phyloP scores from a whole-genome alignment of 179 eudicot genomes.

The Drosera spatulata region DNA sequence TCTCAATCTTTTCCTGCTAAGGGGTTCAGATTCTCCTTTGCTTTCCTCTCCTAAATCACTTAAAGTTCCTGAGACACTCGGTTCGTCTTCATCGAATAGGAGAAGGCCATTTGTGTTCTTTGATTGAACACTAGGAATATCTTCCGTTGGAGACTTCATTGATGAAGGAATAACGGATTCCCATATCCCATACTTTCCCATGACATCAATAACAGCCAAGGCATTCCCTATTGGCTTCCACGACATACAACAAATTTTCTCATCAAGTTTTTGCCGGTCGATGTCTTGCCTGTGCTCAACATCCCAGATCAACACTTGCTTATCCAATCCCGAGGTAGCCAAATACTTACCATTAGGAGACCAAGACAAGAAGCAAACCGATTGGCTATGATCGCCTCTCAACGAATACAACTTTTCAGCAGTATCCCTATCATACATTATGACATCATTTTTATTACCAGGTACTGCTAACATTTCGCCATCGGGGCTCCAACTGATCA shows the following conservation, averaged over 20 bases:
- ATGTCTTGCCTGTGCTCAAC: slow-evolving; percentile 68
- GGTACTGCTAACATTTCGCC: slow-evolving; percentile 78
- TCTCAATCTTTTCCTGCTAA: slow-evolving; percentile 67
- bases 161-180: slow-evolving; percentile 78
- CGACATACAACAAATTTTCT: slow-evolving; percentile 69
- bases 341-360: slow-evolving; percentile 94
- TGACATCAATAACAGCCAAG: slow-evolving; percentile 80
- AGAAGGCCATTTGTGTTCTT: slow-evolving; percentile 25
- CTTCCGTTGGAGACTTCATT: slow-evolving; percentile 94
- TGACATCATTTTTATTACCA: slow-evolving; percentile 85
- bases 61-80: slow-evolving; percentile 47
- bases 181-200: slow-evolving; percentile 95
- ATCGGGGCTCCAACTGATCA: slow-evolving; percentile 92
- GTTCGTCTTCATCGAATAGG: slow-evolving; percentile 21
- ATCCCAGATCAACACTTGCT: slow-evolving; percentile 89
- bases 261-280: slow-evolving; percentile 86
- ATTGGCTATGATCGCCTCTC: slow-evolving; percentile 78
- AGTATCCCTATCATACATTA: slow-evolving; percentile 96
- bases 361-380: slow-evolving; percentile 84
- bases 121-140: slow-evolving; percentile 45
- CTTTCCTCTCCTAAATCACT: slow-evolving; percentile 84
- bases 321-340: slow-evolving; percentile 89
- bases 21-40: slow-evolving; percentile 48
- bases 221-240: slow-evolving; percentile 98
- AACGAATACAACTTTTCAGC: slow-evolving; percentile 70